Base-by-base conservation (phyloP, 176 grass and related monocot genomes). In the Guadua angustifolia region DNA sequence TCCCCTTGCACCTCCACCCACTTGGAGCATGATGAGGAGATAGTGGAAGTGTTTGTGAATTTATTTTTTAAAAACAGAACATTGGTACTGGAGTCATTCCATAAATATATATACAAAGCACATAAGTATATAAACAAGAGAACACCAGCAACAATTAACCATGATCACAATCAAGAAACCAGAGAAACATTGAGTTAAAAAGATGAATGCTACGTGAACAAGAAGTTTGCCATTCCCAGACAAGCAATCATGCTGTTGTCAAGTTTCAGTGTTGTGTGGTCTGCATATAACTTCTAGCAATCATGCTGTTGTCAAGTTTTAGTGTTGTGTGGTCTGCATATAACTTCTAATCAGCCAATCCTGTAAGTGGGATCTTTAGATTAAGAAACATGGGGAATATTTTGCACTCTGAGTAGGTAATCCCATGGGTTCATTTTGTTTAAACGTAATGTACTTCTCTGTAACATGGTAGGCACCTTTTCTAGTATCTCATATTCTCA, bases 401-500 rank as follows among this genome's bases (percentile, higher is more conserved):
- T 46, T 51, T 51, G 49, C 49, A 17, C 49, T 17, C 29, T 5
- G 49, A 51, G 49, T 51, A 51, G 38, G 32, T 63, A 79, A 18
- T 56, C 16, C 52, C 16, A 56, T 21, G 52, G 52, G 18, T 51
- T 18, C 52, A 56, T 56, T 56, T 56, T 9, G 52, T 9, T 56
- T 56, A 51, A 39, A 73, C 29, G 25, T 19, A 49, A 73, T 52
- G 32, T 53, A 50, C 29, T 29, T 29, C 29, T 29, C 29, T 1
- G 29, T 29, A 29, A 29, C 29, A 29, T 29, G 29, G 29, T 29
- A 29, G 29, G 29, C 29, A 29, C 49, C 49, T 51, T 51, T 51
- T 51, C 14, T 25, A 24, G 44, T 69, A 83, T 83, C 13, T 44
- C 49, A 78, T 49, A 51, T 70, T 83, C 13, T 44, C 49, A 78